Evolutionary conservation across 2,329 filamentous ascomycete genomes (phyloP), one percentile per base, ranked within the genome.

Genomic region (Sarocladium brachiariae): DNA sequence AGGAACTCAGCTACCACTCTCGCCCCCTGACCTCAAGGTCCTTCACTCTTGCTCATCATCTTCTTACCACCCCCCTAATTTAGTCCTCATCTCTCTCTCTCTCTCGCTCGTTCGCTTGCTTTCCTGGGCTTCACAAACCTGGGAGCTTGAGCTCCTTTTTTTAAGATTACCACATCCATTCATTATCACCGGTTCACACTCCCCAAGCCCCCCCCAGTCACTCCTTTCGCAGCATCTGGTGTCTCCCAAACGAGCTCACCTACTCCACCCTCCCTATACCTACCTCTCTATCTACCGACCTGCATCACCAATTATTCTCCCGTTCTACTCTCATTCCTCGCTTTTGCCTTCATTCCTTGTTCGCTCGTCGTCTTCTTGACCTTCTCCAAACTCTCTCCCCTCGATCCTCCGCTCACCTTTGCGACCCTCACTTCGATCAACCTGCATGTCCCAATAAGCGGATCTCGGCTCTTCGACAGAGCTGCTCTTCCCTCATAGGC

Each of bases 391-490:
- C 21, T 24, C 19, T 47, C 41, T 30, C 38, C 25, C 18, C n/a
- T n/a, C 52, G 39, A 35, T 53, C 47, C 50, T 48, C 51, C 50
- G 47, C 51, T 53, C 54, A 19, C 3, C 39, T 25, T 14, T 14
- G 16, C 46, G 30, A 49, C 31, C 39, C 19, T 37, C 30, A 37
- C 30, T 6, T 37, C 30, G 7, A 30, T 25, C 46, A 37, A 49
- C 46, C 66, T 68, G 65, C 59, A 69, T 69, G 66, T 64, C 54
- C 62, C 60, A 57, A 56, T 67, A 67, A 61, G 35, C 54, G 51
- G 51, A 56, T 50, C 16, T 49, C 51, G 58, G 66, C 67, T 68
- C 65, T 66, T 63, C 55, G 57, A 64, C 41, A 66, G 65, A 67
- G 65, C 65, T 60, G 65, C 65, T 59, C 54, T 50, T 53, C 55